Base-by-base conservation (phyloP, 495 filamentous ascomycete genomes). In the Patellaria atrata region DNA sequence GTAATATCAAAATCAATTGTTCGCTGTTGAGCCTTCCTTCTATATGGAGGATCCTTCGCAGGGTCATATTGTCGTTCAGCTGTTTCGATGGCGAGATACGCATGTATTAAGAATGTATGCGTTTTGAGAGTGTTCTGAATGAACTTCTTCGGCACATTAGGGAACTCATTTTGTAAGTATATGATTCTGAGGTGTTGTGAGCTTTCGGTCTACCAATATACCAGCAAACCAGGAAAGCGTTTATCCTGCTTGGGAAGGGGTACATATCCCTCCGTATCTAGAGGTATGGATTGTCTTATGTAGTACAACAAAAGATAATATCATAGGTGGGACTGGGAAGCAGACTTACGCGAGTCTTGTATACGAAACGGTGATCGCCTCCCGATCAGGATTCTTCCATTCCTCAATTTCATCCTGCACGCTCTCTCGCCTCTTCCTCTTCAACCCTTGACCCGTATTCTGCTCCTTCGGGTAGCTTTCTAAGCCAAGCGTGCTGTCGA, bases 131-230 rank as follows among this genome's bases (percentile, higher is more conserved):
- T 55, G 10, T 49, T 47, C 37, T 63, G 52, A 37, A 73, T 64
- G 47, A 58, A 67, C 21, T 40, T 43, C 15, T 56, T 52, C 9
- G 67, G 64, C 27, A 66, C 55, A 7, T 57, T 25, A 5, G 51
- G 46, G 47, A 70, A 73, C 32, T 68, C 63, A 18, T 61, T 52
- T 35, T 55, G 51, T 4, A 72, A 48, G 20, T 68, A 30, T 8
- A 41, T 37, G 14, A 28, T n/a, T 11, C 45, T 47, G 22, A 4
- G 28, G 20, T 1, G 17, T 10, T 4, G 35, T 31, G 26, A 27
- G 28, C n/a, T n/a, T n/a, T n/a, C n/a, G n/a, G n/a, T n/a, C n/a
- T n/a, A n/a, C n/a, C n/a, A n/a, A n/a, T n/a, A n/a, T n/a, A n/a
- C n/a, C n/a, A n/a, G n/a, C n/a, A n/a, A n/a, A n/a, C n/a, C n/a